phyloP scores from a whole-genome alignment of 2,329 filamentous ascomycete species.

The Fusarium gaditjirri region DNA sequence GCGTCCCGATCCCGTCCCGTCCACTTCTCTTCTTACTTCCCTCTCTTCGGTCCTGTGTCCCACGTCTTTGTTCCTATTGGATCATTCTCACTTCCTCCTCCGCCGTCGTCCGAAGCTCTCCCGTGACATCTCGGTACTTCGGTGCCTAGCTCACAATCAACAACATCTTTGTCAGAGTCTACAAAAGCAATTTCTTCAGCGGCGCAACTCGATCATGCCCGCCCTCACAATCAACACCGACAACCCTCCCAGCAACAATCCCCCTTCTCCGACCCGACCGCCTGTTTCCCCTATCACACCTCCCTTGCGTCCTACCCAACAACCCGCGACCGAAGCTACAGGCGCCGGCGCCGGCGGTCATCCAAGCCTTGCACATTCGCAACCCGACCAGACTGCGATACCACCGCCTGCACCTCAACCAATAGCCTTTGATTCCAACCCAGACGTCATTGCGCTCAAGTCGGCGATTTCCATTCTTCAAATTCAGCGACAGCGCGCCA shows the following conservation, averaged over 20 bases:
- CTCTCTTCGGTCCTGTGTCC: slow-evolving; percentile 1
- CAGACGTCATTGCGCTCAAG: slow-evolving; percentile 87
- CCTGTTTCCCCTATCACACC: slow-evolving; percentile 67
- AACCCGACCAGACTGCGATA: slow-evolving; percentile 54
- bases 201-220: slow-evolving; percentile 42
- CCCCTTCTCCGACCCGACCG: slow-evolving; percentile 59
- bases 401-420: slow-evolving; percentile 61
- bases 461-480: slow-evolving; percentile 88
- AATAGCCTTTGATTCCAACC: slow-evolving; percentile 73
- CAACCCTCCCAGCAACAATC: slow-evolving; percentile 45
- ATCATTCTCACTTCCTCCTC: not conserved
- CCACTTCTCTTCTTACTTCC: not conserved
- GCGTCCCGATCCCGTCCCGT: not conserved
- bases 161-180: slow-evolving; percentile 6
- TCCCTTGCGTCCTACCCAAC: slow-evolving; percentile 54
- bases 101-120: slow-evolving; percentile 1
- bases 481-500: slow-evolving; percentile 82
- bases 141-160: slow-evolving; percentile 14
- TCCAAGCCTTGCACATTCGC: slow-evolving; percentile 58
- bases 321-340: slow-evolving; percentile 35
- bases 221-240: slow-evolving; percentile 48
- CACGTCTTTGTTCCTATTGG: slow-evolving; percentile 11
- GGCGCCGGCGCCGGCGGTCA: slow-evolving; percentile 43
- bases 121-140: slow-evolving; percentile 26
- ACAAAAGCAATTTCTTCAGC: slow-evolving; percentile 6